Percentiles rank a stretch among this genome's conserved stretches.
Evolutionary conservation across 768 basidiomycete species (phyloP).

Genomic region (Myochromella boudieri): DNA sequence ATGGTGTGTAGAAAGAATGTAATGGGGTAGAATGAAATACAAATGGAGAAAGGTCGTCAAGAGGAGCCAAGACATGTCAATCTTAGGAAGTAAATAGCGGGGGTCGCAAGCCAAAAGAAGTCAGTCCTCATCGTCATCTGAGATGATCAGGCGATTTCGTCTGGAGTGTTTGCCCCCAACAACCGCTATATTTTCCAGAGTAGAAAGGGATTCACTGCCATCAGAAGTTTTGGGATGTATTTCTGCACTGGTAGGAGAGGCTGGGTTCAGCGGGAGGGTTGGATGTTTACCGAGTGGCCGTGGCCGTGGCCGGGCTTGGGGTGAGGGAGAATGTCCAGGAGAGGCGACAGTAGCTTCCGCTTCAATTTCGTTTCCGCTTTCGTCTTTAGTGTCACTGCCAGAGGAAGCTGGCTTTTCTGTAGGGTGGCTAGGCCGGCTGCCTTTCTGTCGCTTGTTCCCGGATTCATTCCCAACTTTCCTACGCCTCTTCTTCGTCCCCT

Average conservation of each 20-base stretch:
- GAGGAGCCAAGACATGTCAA: no score
- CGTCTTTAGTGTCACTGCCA: conserved; percentile 21
- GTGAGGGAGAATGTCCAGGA: conserved; percentile 24
- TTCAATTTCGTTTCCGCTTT: conserved; percentile 22
- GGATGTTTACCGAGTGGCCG: conserved; percentile 23
- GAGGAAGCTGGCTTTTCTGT: conserved; percentile 14
- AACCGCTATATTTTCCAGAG: conserved; percentile 7
- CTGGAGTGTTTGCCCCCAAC: conserved; percentile 11
- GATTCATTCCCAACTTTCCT: conserved; percentile 36
- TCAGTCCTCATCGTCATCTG: conserved; percentile 30
- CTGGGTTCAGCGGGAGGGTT: neutral
- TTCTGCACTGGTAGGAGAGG: neutral
- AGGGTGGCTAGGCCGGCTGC: conserved; percentile 21
- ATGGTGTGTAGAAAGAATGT: no score
- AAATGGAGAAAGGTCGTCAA: neutral
- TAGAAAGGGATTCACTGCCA: conserved; percentile 7
- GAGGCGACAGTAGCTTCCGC: conserved; percentile 2
- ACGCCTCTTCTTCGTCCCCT: conserved; percentile 48
- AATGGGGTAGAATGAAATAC: no score
- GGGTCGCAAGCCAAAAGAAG: no score
- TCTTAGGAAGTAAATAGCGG: no score
- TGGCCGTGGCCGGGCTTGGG: conserved; percentile 43
- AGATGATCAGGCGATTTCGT: conserved; percentile 31
- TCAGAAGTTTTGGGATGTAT: neutral
- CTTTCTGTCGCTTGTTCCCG: conserved; percentile 33